Percentiles rank a stretch among this genome's conserved stretches.
phyloP scores from a whole-genome alignment of 352 stramenopile genomes.

The Saprolegnia diclina region DNA sequence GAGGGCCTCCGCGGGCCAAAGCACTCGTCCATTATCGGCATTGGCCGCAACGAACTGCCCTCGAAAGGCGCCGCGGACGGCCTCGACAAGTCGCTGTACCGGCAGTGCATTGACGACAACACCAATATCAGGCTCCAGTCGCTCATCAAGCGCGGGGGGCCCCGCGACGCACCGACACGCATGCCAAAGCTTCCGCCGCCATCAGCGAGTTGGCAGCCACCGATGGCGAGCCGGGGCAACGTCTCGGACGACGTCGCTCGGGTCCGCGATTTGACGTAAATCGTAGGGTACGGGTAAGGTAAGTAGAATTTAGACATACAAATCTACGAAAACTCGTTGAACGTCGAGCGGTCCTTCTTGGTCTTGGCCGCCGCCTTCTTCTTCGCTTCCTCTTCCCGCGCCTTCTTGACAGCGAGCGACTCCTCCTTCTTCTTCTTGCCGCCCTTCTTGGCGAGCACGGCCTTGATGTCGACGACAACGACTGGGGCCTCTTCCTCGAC shows the following conservation, averaged over 20 bases:
- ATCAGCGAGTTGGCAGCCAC: not conserved
- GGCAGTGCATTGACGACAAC: constrained; percentile 22
- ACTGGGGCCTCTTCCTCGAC: constrained; percentile 9
- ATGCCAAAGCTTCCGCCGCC: not conserved
- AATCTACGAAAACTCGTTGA: constrained; percentile 28
- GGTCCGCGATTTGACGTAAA: constrained; percentile 19
- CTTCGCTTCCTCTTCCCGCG: constrained; percentile 28
- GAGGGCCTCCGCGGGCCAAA: constrained; percentile 16
- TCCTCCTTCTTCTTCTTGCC: constrained; percentile 28
- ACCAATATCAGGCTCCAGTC: constrained; percentile 21
- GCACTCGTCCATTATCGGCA: constrained; percentile 26
- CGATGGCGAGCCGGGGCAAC: constrained; percentile 5
- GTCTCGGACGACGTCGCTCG: not conserved
- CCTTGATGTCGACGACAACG: constrained; percentile 27
- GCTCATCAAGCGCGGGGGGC: not conserved
- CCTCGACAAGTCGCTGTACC: constrained; percentile 17
- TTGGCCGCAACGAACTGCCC: constrained; percentile 20
- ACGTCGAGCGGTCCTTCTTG: constrained; percentile 26
- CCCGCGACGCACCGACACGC: not conserved
- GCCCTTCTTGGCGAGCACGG: constrained; percentile 25
- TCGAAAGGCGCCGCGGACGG: constrained; percentile 16
- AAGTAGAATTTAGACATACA: not conserved
- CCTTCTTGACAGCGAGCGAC: constrained; percentile 27
- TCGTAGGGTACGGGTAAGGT: not conserved
- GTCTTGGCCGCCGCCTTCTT: constrained; percentile 26